Percentiles rank a stretch among this genome's conserved stretches.
These are phyloP conservation scores for Hortaea werneckii DNA, from an alignment of 2,329 filamentous ascomycete genomes.

Conservation along the genomic window DNA sequence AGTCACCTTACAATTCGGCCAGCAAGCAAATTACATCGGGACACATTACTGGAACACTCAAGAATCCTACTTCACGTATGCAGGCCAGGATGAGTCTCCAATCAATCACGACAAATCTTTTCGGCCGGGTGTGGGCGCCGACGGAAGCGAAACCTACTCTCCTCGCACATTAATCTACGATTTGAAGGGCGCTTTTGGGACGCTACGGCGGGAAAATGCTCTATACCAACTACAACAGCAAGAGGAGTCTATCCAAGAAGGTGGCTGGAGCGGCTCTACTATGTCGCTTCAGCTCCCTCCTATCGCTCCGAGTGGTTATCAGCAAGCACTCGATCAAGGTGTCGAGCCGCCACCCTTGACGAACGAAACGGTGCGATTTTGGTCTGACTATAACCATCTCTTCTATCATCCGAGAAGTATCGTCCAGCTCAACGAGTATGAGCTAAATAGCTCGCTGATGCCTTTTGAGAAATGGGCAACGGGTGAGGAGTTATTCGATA, in stretches of 20 bases:
- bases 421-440: slow-evolving; percentile 77
- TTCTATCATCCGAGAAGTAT: slow-evolving; percentile 86
- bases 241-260: slow-evolving; percentile 29
- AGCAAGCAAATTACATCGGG: slow-evolving; percentile 83
- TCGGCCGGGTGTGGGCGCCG: slow-evolving; percentile 67
- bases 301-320: slow-evolving; percentile 65
- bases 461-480: slow-evolving; percentile 70
- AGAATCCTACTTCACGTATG: slow-evolving; percentile 97
- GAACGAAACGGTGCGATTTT: slow-evolving; percentile 71
- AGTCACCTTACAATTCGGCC: slow-evolving; percentile 83
- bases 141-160: slow-evolving; percentile 84
- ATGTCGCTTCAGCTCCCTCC: slow-evolving; percentile 57
- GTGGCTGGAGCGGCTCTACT: slow-evolving; percentile 51
- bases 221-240: slow-evolving; percentile 58
- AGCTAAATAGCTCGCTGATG: slow-evolving; percentile 67
- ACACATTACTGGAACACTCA: slow-evolving; percentile 98
- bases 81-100: slow-evolving; percentile 53
- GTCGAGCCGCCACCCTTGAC: slow-evolving; percentile 53
- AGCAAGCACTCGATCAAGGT: slow-evolving; percentile 67
- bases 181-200: slow-evolving; percentile 85
- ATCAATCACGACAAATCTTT: slow-evolving; percentile 85
- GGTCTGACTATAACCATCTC: slow-evolving; percentile 91
- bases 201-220: slow-evolving; percentile 75
- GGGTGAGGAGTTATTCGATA: slow-evolving; percentile 61
- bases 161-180: slow-evolving; percentile 91